phyloP scores from a whole-genome alignment of 75 land plant genomes.

The Pinus taeda region DNA sequence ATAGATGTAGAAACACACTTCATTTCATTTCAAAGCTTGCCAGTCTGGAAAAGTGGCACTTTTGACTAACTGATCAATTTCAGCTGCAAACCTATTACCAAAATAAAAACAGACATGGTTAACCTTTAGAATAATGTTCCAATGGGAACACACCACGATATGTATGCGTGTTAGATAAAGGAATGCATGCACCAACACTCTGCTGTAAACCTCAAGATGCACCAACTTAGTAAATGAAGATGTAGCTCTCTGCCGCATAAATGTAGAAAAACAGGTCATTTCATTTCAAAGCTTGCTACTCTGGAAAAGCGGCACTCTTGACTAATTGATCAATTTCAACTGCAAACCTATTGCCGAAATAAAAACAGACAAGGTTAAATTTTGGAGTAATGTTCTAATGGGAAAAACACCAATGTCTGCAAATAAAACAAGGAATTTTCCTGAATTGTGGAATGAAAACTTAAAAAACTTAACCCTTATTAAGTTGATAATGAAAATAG shows the following conservation, averaged over 20 bases:
- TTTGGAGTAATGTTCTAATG: not conserved
- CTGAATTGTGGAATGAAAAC: not conserved
- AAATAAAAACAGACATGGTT: not conserved
- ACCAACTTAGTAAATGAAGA: too few species aligned
- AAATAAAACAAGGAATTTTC: not conserved
- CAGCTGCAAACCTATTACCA: conserved; percentile 4
- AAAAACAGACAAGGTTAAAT: not conserved
- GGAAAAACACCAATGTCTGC: not conserved
- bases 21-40: too few species aligned
- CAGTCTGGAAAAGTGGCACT: not conserved
- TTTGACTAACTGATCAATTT: conserved; percentile 13
- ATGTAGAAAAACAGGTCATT: too few species aligned
- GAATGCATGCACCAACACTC: too few species aligned
- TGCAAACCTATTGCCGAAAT: not conserved
- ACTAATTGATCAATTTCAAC: conserved; percentile 13
- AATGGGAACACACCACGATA: too few species aligned
- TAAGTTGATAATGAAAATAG: not conserved
- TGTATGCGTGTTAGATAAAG: too few species aligned
- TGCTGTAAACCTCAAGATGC: too few species aligned
- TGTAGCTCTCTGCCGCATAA: too few species aligned
- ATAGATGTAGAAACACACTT: too few species aligned
- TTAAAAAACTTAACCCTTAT: not conserved
- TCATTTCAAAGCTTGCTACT: not conserved
- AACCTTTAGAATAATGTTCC: not conserved
- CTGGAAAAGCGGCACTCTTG: conserved; percentile 7